These are phyloP conservation scores for Monosporascus sp. DNA, from an alignment of 2,329 filamentous ascomycete genomes.

Conservation along the genomic window DNA sequence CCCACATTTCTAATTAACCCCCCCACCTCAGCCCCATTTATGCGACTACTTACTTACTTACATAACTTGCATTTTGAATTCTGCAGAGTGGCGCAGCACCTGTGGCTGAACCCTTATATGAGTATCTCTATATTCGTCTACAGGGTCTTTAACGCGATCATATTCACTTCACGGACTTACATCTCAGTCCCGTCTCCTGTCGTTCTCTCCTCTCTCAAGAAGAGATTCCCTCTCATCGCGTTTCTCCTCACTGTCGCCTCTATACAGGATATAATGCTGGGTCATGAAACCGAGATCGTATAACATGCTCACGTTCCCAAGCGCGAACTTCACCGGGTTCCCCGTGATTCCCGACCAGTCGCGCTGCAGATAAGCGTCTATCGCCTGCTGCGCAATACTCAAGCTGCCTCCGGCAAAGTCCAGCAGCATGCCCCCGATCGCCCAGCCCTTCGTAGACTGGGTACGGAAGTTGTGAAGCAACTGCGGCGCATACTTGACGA, in stretches of 20 bases:
- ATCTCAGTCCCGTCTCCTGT: slow-evolving; percentile 26
- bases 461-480: slow-evolving; percentile 77
- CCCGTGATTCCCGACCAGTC: slow-evolving; percentile 90
- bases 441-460: slow-evolving; percentile 82
- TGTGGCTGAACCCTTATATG: neutral
- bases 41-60: neutral
- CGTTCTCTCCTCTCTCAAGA: slow-evolving; percentile 25
- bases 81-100: neutral
- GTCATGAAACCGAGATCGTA: slow-evolving; percentile 83
- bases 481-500: slow-evolving; percentile 92
- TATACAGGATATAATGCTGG: slow-evolving; percentile 84
- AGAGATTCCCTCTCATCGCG: slow-evolving; percentile 31
- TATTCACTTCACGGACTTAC: neutral
- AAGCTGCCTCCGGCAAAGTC: slow-evolving; percentile 78
- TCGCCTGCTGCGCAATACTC: slow-evolving; percentile 72
- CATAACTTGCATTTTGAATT: neutral
- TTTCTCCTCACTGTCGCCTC: slow-evolving; percentile 21
- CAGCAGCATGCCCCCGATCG: slow-evolving; percentile 75
- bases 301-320: slow-evolving; percentile 78
- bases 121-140: neutral
- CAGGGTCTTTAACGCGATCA: neutral
- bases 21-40: neutral
- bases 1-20: neutral
- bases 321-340: slow-evolving; percentile 83
- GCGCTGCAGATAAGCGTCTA: slow-evolving; percentile 77